phyloP scores from a whole-genome alignment of 192 early-diverging fungal genomes.

The Backusella macrospora region DNA sequence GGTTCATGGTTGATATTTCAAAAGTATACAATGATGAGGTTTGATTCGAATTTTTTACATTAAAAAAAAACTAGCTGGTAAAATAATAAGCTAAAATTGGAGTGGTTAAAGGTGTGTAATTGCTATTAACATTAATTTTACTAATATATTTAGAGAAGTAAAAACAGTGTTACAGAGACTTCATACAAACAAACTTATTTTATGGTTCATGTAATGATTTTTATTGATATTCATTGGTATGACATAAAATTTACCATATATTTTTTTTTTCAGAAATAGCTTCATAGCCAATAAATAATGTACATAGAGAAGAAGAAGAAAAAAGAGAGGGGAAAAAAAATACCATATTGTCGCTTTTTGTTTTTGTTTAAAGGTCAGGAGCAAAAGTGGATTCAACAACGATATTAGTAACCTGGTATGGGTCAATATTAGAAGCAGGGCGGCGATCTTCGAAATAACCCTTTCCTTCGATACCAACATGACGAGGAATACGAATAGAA shows the following conservation, averaged over 20 bases:
- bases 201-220: no score
- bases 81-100: no score
- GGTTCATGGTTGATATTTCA: no score
- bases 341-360: not conserved
- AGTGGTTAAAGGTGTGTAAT: no score
- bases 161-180: no score
- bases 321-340: not conserved
- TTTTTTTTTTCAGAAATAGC: not conserved
- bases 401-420: constrained; percentile 55
- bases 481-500: constrained; percentile 61
- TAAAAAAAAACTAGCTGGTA: no score
- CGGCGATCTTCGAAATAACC: constrained; percentile 61
- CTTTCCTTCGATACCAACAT: constrained; percentile 54
- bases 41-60: no score
- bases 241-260: not conserved
- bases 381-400: constrained; percentile 46
- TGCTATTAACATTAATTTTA: no score
- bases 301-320: not conserved
- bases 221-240: no score
- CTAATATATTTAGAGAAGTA: no score
- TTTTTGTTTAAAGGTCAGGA: constrained; percentile 18
- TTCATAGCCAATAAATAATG: not conserved
- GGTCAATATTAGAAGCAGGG: constrained; percentile 61
- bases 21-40: no score
- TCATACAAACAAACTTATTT: no score